Conservation (phyloP, 805 yeast species). For the Candida oleophila region DNA sequence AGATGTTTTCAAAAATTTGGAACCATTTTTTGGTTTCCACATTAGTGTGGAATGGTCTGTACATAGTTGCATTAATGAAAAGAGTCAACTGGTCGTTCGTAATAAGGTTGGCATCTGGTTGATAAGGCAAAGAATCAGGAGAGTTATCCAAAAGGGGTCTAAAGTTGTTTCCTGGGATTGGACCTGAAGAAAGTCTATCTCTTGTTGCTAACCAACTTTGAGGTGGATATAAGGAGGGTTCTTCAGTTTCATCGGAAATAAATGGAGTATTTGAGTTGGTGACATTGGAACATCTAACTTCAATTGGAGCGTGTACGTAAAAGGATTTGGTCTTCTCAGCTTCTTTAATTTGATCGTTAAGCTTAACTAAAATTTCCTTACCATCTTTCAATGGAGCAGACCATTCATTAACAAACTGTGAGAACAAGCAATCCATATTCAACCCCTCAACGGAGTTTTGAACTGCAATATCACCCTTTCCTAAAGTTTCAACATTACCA, state of each 20-base stretch:
- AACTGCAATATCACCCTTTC: slow-evolving; percentile 63
- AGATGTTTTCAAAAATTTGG: slow-evolving; percentile 73
- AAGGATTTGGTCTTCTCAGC: slow-evolving; percentile 64
- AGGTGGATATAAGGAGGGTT: slow-evolving; percentile 39
- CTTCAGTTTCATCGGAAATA: slow-evolving; percentile 20
- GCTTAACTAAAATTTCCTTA: slow-evolving; percentile 61
- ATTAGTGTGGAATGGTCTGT: slow-evolving; percentile 82
- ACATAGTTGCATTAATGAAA: slow-evolving; percentile 91
- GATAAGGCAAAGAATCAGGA: slow-evolving; percentile 58
- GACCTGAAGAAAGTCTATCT: slow-evolving; percentile 61
- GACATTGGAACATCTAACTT: slow-evolving; percentile 89
- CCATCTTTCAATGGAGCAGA: slow-evolving; percentile 86
- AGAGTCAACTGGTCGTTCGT: slow-evolving; percentile 78
- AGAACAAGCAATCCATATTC: slow-evolving; percentile 92
- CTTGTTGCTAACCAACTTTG: slow-evolving; percentile 53
- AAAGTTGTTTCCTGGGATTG: slow-evolving; percentile 78
- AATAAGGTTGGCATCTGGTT: slow-evolving; percentile 46
- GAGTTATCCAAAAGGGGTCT: slow-evolving; percentile 83
- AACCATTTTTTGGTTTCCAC: slow-evolving; percentile 82
- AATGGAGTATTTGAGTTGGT: slow-evolving; percentile 46
- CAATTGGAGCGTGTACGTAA: slow-evolving; percentile 93
- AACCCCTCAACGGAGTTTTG: slow-evolving; percentile 82
- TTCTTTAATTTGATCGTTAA: slow-evolving; percentile 57
- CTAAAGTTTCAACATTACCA: slow-evolving; percentile 67
- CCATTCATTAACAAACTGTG: slow-evolving; percentile 96